Base-by-base conservation (phyloP, 148 eudicot species). In the Diospyros kaki region DNA sequence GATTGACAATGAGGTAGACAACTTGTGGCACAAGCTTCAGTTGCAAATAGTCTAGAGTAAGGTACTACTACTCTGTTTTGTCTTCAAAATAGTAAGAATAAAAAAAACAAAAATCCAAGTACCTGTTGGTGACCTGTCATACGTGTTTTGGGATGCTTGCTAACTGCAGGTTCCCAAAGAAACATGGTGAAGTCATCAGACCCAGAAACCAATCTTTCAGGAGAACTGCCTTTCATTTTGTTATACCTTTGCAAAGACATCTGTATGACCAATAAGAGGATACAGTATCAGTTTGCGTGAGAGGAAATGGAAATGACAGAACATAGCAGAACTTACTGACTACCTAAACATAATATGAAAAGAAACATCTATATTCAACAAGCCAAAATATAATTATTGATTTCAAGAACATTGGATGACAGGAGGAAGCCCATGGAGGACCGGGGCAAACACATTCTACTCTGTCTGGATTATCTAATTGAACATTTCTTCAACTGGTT, bases 101-200 rank as follows among this genome's bases (percentile, higher is more conserved):
- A 28, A 28, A 28, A 28, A 28, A 28, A 28, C 0, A 28, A 28
- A 53, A 13, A 58, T 9, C 5, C 40, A 39, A 15, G 12, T 81
- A 95, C 98, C 97, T 95, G 97, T 63, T 92, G 97, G 84, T 95
- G 98, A 64, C 98, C 98, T 15, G 97, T 92, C 98, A 95, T 89
- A 68, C 97, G 91, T 74, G 92, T 82, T 86, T 90, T 95, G 73
- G 97, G 97, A 69, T 95, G 97, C 82, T 92, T 92, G 90, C 97
- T 89, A 46, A 87, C 90, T 64, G 86, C 75, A 75, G 96, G 94
- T 81, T 92, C 97, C 98, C 98, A 95, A 12, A 95, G 84, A 75
- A 90, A 92, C 98, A 95, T 95, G 74, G 97, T 92, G 83, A 89
- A 89, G 83, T 95, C 98, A 84, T 95, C 98, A 82, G 97, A 92